Evolutionary conservation across 768 basidiomycete genomes (phyloP).

Genomic region (Boletus subparvulus): DNA sequence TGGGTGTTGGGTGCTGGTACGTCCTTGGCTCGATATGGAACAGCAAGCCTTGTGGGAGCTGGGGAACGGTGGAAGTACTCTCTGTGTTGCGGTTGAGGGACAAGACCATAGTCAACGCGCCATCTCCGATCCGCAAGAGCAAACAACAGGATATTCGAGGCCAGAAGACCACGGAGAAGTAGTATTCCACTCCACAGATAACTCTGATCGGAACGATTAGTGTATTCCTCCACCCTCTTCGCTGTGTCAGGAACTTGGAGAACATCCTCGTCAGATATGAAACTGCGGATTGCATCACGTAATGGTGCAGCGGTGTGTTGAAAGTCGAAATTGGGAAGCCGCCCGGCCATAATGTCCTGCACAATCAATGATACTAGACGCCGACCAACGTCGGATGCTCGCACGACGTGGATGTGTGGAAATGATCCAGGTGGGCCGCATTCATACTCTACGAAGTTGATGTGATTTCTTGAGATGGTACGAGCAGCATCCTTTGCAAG

Average conservation of each 20-base stretch:
- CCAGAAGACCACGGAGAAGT: slow-evolving; percentile 33
- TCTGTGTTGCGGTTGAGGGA: no score
- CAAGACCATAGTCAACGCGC: slow-evolving; percentile 33
- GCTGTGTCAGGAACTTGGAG: neutral
- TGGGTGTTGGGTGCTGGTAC: slow-evolving; percentile 30
- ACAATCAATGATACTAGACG: neutral
- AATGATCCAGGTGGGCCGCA: neutral
- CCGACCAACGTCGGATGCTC: neutral
- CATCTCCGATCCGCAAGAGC: slow-evolving; percentile 31
- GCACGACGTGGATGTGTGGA: slow-evolving; percentile 5
- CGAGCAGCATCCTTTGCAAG: slow-evolving; percentile 1
- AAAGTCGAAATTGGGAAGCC: slow-evolving; percentile 11
- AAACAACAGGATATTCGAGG: slow-evolving; percentile 23
- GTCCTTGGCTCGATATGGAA: slow-evolving; percentile 39
- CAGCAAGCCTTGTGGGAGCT: slow-evolving; percentile 22
- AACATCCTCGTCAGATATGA: slow-evolving; percentile 11
- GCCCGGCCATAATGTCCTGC: slow-evolving; percentile 7
- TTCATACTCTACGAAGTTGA: neutral
- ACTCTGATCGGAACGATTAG: neutral
- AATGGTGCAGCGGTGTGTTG: neutral
- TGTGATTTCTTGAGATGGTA: neutral
- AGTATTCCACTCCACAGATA: neutral
- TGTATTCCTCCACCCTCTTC: slow-evolving; percentile 2
- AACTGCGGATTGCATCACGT: slow-evolving; percentile 4
- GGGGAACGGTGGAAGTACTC: no score